Base-by-base conservation (phyloP, 768 basidiomycete genomes). In the Amanita pallidorosea region DNA sequence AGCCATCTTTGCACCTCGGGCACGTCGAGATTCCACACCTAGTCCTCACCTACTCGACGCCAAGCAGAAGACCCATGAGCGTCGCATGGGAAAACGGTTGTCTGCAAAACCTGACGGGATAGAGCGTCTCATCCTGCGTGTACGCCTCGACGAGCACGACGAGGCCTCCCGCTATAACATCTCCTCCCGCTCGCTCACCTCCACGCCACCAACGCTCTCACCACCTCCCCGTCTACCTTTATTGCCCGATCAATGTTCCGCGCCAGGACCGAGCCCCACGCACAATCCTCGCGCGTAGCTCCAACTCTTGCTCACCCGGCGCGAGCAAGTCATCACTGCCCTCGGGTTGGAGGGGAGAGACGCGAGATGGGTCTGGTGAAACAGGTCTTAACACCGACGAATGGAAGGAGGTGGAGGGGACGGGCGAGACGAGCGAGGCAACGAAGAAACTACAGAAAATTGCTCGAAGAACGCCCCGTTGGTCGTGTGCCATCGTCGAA, bases 1-100 rank as follows among this genome's bases (percentile, higher is more conserved):
- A 67, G 0, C 47, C 37, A 35, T 72, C 65, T 55, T 76, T 81
- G 69, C 81, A 84, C 27, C 5, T 22, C 11, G 45, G 18, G 29
- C 52, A 53, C 3, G 46, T 47, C 11, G 13, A 13, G 8, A 33
- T 33, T n/a, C 45, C 18, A 22, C 52, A 53, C n/a, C n/a, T n/a
- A n/a, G n/a, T n/a, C n/a, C n/a, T n/a, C n/a, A n/a, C n/a, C n/a
- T n/a, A n/a, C n/a, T n/a, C n/a, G n/a, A n/a, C n/a, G n/a, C n/a
- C n/a, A n/a, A n/a, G n/a, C n/a, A n/a, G n/a, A n/a, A n/a, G n/a
- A 7, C 37, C 22, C 9, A 38, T 35, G 13, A 60, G 23, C 12
- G 25, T 11, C 29, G 45, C n/a, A 3, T 37, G 2, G 4, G 53
- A 41, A 13, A 60, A 53, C n/a, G 53, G 40, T 20, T 53, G 54